A percentile compares a stretch with the other conserved stretches of the same genome.
These are phyloP conservation scores for Glaciozyma martinii DNA, from an alignment of 768 basidiomycete genomes.

Conservation along the genomic window DNA sequence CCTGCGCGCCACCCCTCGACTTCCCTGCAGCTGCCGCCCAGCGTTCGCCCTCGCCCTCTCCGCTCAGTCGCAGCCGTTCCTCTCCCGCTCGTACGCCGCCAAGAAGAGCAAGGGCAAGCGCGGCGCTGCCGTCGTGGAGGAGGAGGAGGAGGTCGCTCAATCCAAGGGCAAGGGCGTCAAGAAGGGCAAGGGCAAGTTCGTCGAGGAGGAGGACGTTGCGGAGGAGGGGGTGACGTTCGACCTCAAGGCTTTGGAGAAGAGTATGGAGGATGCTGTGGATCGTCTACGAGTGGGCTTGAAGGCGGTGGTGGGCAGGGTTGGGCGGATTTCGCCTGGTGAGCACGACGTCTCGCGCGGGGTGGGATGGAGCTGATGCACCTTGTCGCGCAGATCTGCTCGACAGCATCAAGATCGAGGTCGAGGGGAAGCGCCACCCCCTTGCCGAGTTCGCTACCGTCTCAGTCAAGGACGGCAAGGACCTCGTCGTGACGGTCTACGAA, in stretches of 20 bases:
- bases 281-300: conserved; percentile 22
- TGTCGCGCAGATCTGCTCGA: conserved; percentile 9
- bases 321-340: conserved; percentile 20
- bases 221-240: conserved; percentile 13
- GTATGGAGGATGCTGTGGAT: conserved; percentile 16
- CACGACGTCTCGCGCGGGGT: no score
- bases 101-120: conserved; percentile 27
- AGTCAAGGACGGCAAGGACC: conserved; percentile 28
- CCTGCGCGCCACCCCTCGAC: no score
- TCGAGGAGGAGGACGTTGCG: conserved; percentile 11
- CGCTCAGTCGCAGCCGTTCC: background rate
- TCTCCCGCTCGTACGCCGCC: conserved; percentile 4
- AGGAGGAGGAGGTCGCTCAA: background rate
- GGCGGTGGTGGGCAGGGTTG: conserved; percentile 25
- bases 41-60: no score
- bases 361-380: background rate
- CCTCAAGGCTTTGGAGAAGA: conserved; percentile 5
- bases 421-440: conserved; percentile 21
- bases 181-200: conserved; percentile 17
- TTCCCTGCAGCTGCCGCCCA: no score
- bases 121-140: conserved; percentile 2
- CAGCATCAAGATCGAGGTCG: conserved; percentile 20
- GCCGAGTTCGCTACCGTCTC: conserved; percentile 27
- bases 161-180: conserved; percentile 20
- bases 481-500: conserved; percentile 27